phyloP scores from a whole-genome alignment of 2,329 filamentous ascomycete species.

The Sordariomycetes sp. region DNA sequence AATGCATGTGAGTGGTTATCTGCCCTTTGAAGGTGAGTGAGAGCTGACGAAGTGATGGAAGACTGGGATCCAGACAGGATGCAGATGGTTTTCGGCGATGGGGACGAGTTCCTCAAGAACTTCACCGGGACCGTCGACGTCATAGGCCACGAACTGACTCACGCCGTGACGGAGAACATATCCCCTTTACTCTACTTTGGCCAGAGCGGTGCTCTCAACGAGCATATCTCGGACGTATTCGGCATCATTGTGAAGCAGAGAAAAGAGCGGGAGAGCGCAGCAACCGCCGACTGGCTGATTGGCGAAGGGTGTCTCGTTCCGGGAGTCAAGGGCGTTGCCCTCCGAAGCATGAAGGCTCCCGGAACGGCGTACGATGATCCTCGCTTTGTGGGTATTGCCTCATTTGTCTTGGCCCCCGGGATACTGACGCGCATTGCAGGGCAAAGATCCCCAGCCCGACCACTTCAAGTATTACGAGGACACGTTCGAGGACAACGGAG shows the following conservation, averaged over 20 bases:
- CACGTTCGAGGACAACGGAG: constrained; percentile 35
- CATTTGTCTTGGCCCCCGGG: neutral
- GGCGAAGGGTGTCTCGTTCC: constrained; percentile 41
- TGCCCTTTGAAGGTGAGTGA: neutral
- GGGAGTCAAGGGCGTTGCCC: constrained; percentile 36
- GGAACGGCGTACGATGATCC: constrained; percentile 42
- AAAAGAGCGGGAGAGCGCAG: constrained; percentile 30
- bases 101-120: constrained; percentile 37
- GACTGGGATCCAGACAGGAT: constrained; percentile 36
- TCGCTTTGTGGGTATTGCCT: constrained; percentile 26
- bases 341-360: constrained; percentile 43
- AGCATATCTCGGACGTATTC: constrained; percentile 45
- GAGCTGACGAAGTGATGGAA: constrained; percentile 7
- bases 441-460: constrained; percentile 40
- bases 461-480: constrained; percentile 31
- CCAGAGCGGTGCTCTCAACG: constrained; percentile 44
- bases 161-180: constrained; percentile 41
- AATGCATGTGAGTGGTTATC: constrained; percentile 32
- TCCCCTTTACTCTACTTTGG: constrained; percentile 37
- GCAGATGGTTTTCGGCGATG: constrained; percentile 48
- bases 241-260: constrained; percentile 48
- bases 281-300: constrained; percentile 41
- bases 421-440: constrained; percentile 16
- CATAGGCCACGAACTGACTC: constrained; percentile 46
- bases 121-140: constrained; percentile 43